These are phyloP conservation scores for Citeromyces nyonsensis DNA, from an alignment of 805 yeast species.

Conservation along the genomic window DNA sequence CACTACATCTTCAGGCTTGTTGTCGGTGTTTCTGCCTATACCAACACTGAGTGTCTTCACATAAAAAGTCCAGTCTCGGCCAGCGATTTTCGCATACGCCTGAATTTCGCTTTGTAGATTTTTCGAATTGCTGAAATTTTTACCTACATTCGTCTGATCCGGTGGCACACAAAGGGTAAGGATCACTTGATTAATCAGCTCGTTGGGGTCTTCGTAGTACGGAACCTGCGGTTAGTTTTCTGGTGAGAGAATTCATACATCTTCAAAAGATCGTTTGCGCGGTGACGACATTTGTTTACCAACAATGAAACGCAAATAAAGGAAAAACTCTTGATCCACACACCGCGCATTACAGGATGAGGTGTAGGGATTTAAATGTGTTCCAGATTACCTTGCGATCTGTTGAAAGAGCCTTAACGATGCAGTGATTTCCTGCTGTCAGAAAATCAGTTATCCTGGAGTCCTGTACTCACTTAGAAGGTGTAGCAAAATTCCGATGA, in stretches of 20 bases:
- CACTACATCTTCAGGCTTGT: conserved; percentile 16
- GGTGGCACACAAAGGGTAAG: conserved; percentile 56
- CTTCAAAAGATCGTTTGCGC: conserved; percentile 1
- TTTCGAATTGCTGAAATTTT: conserved; percentile 57
- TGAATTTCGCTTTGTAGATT: conserved; percentile 69
- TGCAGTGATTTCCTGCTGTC: too few relatives aligned
- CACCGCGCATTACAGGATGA: too few relatives aligned
- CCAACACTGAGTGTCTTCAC: conserved; percentile 63
- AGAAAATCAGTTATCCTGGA: too few relatives aligned
- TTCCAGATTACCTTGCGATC: too few relatives aligned
- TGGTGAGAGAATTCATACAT: neutral
- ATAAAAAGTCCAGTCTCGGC: conserved; percentile 85
- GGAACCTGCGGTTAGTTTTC: conserved; percentile 1
- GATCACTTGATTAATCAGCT: conserved; percentile 61
- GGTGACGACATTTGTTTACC: conserved; percentile 1
- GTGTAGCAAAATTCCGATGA: too few relatives aligned
- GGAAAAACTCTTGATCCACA: too few relatives aligned
- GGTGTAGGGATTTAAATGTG: too few relatives aligned
- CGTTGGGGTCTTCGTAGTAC: conserved; percentile 39
- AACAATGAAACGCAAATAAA: too few relatives aligned
- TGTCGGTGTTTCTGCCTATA: conserved; percentile 73
- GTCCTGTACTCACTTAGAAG: too few relatives aligned
- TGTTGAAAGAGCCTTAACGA: too few relatives aligned
- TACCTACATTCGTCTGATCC: conserved; percentile 63
- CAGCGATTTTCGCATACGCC: conserved; percentile 95